Evolutionary conservation across 495 filamentous ascomycete genomes (phyloP).

Genomic region (Penicillium daleae): DNA sequence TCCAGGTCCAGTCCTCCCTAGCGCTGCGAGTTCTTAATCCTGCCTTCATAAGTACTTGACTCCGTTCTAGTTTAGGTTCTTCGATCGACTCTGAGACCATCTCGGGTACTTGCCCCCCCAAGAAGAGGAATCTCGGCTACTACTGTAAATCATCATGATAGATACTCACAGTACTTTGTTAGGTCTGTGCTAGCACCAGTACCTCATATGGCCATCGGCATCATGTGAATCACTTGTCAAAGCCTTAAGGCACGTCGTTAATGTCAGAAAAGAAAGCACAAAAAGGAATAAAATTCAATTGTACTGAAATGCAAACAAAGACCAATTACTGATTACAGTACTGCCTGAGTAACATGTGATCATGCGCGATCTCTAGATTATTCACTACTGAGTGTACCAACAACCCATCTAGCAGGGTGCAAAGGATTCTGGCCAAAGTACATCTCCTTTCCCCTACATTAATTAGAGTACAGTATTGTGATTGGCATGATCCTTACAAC

Average conservation of each 20-base stretch:
- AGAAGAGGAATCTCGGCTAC: not conserved
- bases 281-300: not conserved
- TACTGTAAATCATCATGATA: conserved; percentile 1
- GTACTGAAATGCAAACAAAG: not conserved
- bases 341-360: not conserved
- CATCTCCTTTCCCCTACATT: not conserved
- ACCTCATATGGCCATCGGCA: no score
- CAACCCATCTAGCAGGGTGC: not conserved
- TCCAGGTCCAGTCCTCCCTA: not conserved
- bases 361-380: not conserved
- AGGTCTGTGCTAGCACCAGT: no score
- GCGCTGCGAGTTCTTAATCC: not conserved
- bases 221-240: not conserved
- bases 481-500: not conserved
- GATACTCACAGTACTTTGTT: no score
- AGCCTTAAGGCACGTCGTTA: not conserved
- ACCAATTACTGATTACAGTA: not conserved
- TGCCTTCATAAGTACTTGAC: not conserved
- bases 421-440: not conserved
- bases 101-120: not conserved
- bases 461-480: not conserved
- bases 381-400: not conserved
- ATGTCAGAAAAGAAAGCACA: not conserved
- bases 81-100: not conserved
- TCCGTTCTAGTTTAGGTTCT: not conserved